phyloP scores from a whole-genome alignment of 257 asterid species.

The Solanum rostratum region DNA sequence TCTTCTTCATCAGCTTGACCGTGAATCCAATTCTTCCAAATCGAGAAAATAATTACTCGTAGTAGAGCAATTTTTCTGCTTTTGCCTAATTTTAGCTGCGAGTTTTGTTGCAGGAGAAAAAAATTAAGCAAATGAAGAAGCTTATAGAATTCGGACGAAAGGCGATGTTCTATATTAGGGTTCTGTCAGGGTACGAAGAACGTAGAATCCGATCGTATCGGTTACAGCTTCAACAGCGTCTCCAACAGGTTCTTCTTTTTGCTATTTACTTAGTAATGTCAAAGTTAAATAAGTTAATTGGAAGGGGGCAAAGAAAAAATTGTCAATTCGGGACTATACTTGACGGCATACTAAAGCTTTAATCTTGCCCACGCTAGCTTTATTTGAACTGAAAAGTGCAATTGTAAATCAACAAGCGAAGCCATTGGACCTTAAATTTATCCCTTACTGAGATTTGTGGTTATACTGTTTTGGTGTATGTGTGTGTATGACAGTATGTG shows the following conservation, averaged over 20 bases:
- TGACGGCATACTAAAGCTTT: neutral
- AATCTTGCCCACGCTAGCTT: neutral
- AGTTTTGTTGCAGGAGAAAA: neutral
- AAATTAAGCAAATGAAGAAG: neutral
- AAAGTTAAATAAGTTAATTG: neutral
- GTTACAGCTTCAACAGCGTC: constrained; percentile 58
- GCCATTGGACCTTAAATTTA: neutral
- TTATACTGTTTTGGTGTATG: neutral
- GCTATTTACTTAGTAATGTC: neutral
- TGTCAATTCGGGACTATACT: neutral
- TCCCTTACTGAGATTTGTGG: neutral
- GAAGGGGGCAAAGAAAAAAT: neutral
- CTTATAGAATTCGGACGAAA: neutral
- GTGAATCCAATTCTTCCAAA: neutral
- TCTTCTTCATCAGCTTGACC: neutral
- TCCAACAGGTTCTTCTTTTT: constrained; percentile 40
- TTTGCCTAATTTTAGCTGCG: neutral
- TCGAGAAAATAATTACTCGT: neutral
- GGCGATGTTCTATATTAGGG: constrained; percentile 15
- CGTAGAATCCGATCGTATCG: constrained; percentile 75
- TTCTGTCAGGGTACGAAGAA: constrained; percentile 87
- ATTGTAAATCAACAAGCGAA: neutral
- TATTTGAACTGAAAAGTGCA: neutral
- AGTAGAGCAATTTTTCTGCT: neutral
- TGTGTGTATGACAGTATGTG: too few species aligned